Evolutionary conservation across 768 basidiomycete genomes (phyloP).

Genomic region (Nidularia sp.): DNA sequence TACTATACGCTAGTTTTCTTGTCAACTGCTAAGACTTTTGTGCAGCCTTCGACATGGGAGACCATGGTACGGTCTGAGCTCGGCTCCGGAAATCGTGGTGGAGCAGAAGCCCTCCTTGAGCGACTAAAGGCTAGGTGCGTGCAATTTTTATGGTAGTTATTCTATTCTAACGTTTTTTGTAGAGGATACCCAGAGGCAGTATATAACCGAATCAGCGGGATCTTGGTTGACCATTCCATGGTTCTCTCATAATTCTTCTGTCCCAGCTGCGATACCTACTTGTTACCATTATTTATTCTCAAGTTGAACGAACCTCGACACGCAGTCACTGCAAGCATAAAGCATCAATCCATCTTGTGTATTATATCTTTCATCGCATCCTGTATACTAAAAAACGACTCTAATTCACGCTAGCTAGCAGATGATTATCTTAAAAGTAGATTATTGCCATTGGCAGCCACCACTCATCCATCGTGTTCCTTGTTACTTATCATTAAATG

Average conservation of each 20-base stretch:
- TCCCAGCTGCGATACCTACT: not conserved
- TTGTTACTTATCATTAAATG: too few relatives aligned
- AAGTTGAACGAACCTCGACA: too few relatives aligned
- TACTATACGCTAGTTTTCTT: constrained; percentile 2
- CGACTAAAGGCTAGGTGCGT: constrained; percentile 70
- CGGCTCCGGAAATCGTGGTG: constrained; percentile 65
- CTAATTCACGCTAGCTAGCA: not conserved
- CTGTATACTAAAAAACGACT: too few relatives aligned
- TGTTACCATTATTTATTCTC: too few relatives aligned
- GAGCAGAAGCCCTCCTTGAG: constrained; percentile 64
- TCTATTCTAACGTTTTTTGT: not conserved
- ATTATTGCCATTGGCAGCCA: not conserved
- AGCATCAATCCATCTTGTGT: not conserved
- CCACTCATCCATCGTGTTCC: too few relatives aligned
- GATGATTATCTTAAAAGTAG: not conserved
- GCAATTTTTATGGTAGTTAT: too few relatives aligned
- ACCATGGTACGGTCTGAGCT: constrained; percentile 93
- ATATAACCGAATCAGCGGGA: constrained; percentile 74
- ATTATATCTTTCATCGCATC: not conserved
- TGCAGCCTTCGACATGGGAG: constrained; percentile 89
- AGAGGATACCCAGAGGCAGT: constrained; percentile 79
- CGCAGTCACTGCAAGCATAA: too few relatives aligned
- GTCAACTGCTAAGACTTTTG: not conserved
- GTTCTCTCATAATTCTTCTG: constrained; percentile 23
- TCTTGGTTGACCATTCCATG: constrained; percentile 68